Evolutionary conservation across 352 stramenopile genomes (phyloP).

Genomic region (Phytophthora ramorum): DNA sequence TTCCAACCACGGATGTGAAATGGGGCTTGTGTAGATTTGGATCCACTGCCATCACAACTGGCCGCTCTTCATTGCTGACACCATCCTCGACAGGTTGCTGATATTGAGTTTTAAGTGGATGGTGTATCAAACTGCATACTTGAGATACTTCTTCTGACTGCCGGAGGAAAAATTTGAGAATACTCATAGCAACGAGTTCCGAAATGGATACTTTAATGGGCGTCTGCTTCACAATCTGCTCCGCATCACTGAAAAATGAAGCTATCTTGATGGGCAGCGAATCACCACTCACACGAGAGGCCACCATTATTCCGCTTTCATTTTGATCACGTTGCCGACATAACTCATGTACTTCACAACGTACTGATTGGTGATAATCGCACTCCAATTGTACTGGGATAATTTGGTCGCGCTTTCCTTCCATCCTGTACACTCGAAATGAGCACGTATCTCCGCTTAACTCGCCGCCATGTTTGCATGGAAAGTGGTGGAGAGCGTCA

Average conservation of each 20-base stretch:
- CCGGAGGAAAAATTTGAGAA: conserved; percentile 31
- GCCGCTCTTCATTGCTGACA: conserved; percentile 1
- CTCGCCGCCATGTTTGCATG: background rate
- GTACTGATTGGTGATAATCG: background rate
- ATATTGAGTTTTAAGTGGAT: conserved; percentile 22
- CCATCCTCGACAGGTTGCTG: conserved; percentile 7
- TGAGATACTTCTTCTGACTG: conserved; percentile 30
- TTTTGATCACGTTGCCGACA: conserved; percentile 14
- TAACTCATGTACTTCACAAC: conserved; percentile 25
- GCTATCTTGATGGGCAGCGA: background rate
- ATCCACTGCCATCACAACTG: conserved; percentile 10
- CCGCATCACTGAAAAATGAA: background rate
- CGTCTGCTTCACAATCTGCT: conserved; percentile 14
- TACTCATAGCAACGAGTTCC: conserved; percentile 27
- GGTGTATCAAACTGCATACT: conserved; percentile 30
- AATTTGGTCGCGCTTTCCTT: conserved; percentile 16
- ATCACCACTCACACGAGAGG: background rate
- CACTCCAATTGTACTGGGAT: conserved; percentile 22
- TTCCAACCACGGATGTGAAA: conserved; percentile 41
- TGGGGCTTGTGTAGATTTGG: conserved; percentile 42
- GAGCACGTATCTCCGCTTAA: background rate
- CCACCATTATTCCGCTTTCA: conserved; percentile 13
- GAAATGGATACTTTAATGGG: conserved; percentile 7
- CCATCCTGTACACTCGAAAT: conserved; percentile 31
- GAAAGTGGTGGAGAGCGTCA: conserved; percentile 8